A percentile compares a stretch with the other conserved stretches of the same genome.
Conservation (phyloP, 2,329 filamentous ascomycete species). For the Colletotrichum nymphaeae region DNA sequence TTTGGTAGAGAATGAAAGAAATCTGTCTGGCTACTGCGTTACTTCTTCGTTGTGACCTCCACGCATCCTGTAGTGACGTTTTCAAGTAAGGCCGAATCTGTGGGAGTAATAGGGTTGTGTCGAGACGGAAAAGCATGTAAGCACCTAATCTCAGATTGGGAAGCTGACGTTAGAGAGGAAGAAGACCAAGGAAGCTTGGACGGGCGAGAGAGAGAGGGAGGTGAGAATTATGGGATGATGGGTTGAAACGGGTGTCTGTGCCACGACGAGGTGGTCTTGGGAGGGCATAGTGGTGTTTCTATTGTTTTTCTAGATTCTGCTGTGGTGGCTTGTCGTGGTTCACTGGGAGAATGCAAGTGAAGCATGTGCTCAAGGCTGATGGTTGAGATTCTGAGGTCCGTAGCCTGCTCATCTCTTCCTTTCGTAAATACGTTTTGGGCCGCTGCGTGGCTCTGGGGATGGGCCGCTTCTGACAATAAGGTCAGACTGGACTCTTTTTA, state of each 20-base stretch:
- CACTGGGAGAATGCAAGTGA: too few species aligned
- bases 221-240: slow-evolving; percentile 11
- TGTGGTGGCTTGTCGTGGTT: too few species aligned
- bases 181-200: slow-evolving; percentile 9
- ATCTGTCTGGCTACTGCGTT: neutral
- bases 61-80: neutral
- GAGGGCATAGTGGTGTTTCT: neutral
- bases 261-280: neutral
- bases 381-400: too few species aligned
- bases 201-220: neutral
- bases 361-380: too few species aligned
- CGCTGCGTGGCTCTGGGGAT: too few species aligned
- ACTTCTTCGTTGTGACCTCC: too few species aligned
- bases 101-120: neutral
- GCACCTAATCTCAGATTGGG: neutral
- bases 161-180: neutral
- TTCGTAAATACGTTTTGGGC: too few species aligned
- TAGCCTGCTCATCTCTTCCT: too few species aligned
- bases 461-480: too few species aligned
- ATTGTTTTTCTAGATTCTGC: too few species aligned
- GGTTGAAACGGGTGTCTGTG: slow-evolving; percentile 12
- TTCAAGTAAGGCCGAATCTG: neutral
- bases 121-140: neutral
- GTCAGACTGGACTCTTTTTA: too few species aligned
- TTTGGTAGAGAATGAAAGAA: slow-evolving; percentile 19